A percentile compares a stretch with the other conserved stretches of the same genome.
These are phyloP conservation scores for Pachyrhizus erosus DNA, from an alignment of 306 rosid genomes.

Conservation along the genomic window DNA sequence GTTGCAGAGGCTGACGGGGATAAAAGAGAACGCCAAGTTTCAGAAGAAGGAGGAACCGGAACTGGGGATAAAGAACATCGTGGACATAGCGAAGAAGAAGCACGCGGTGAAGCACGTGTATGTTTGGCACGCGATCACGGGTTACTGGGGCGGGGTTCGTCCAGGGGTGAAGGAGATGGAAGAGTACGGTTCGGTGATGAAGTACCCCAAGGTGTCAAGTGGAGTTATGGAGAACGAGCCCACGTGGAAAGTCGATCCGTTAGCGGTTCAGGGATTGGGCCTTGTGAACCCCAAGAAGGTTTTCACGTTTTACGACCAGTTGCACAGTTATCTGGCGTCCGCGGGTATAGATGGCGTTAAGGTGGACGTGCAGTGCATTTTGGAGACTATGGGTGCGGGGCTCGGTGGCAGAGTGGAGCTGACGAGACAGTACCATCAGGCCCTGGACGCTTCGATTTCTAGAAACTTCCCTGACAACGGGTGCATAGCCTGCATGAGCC, in stretches of 20 bases:
- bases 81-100: slow-evolving; percentile 66
- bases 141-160: slow-evolving; percentile 94
- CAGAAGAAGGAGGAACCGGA: slow-evolving; percentile 59
- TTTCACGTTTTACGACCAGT: slow-evolving; percentile 66
- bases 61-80: slow-evolving; percentile 67
- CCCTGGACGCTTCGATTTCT: slow-evolving; percentile 81
- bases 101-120: slow-evolving; percentile 73
- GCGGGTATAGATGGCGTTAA: slow-evolving; percentile 94
- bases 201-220: slow-evolving; percentile 57
- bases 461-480: slow-evolving; percentile 85
- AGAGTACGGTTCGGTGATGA: slow-evolving; percentile 64
- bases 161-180: slow-evolving; percentile 77
- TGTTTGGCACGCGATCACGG: slow-evolving; percentile 95
- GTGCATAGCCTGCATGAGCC: slow-evolving; percentile 95
- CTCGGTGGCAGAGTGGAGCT: slow-evolving; percentile 88
- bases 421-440: slow-evolving; percentile 80
- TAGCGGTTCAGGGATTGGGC: slow-evolving; percentile 80
- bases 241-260: slow-evolving; percentile 62
- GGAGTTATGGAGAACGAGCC: slow-evolving; percentile 86
- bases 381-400: slow-evolving; percentile 85
- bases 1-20: slow-evolving; percentile 62
- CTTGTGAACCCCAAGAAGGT: slow-evolving; percentile 71
- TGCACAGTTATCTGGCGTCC: slow-evolving; percentile 73
- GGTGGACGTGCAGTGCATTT: slow-evolving; percentile 90
- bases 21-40: slow-evolving; percentile 76